Base-by-base conservation (phyloP, 352 stramenopile species). In the Bremia lactucae region DNA sequence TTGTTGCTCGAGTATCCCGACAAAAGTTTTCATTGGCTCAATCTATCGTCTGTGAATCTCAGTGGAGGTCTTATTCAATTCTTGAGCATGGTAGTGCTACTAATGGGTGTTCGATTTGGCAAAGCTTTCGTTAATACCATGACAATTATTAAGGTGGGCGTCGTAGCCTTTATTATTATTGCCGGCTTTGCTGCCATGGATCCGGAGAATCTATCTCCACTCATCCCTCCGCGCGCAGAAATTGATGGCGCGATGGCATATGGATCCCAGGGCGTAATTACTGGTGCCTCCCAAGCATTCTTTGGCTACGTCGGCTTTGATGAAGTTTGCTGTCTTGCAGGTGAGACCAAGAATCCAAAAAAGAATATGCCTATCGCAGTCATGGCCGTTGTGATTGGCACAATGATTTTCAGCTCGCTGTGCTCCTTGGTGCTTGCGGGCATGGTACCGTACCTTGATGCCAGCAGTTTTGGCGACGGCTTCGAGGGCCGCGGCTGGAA, bases 281-380 rank as follows among this genome's bases (percentile, higher is more conserved):
- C 56, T 10, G 85, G 82, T 18, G 65, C 81, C 1, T 89, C 86
- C 13, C 78, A 78, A 11, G 87, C 82, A 10, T 97, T 96, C 66
- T 97, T 96, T 65, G 89, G 89, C 9, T 97, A 93, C 60, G 65
- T 97, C 21, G 93, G 93, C n/a, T 98, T 96, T 57, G 93, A 98
- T 61, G 89, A 96, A 54, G 78, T 97, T 16, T 95, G 83, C 55
- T 96, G 86, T 60, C 52, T 96, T 11, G 79, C 84, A 6, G 78
- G 73, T 15, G 79, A 92, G 50, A 66, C 71, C 15, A 81, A 82
- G 54, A 74, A 92, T 55, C 74, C 77, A 21, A 65, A 73, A 28
- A 72, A 68, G 36, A 68, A 86, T 52, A 80, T 95, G 59, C 85
- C 87, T 4, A 38, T 68, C 16, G 76, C 77, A 13, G 81, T 96